Evolutionary conservation across 345 rosid genomes (phyloP).

Genomic region (Gossypium ekmanianum): DNA sequence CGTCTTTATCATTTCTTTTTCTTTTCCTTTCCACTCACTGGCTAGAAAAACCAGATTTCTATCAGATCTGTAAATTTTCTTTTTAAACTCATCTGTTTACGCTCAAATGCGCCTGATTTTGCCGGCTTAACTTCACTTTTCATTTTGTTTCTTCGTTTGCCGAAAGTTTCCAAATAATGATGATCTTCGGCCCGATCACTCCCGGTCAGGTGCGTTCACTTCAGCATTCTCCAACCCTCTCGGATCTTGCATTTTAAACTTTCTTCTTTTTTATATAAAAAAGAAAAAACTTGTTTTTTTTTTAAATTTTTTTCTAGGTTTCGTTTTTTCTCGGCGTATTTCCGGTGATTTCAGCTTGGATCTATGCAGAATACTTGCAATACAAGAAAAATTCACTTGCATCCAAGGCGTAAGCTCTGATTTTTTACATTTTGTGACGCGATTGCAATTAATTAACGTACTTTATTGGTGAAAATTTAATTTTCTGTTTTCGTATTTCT

Average conservation of each 20-base stretch:
- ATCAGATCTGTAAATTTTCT: background rate
- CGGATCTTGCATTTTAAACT: constrained; percentile 18
- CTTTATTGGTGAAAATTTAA: background rate
- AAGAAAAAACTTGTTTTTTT: constrained; percentile 13
- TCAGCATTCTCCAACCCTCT: background rate
- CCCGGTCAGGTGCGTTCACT: constrained; percentile 66
- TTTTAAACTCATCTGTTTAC: background rate
- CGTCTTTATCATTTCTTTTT: background rate
- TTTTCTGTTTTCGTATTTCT: background rate
- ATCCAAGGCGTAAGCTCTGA: constrained; percentile 61
- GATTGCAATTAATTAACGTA: background rate
- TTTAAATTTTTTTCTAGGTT: constrained; percentile 38
- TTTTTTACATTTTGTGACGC: constrained; percentile 3
- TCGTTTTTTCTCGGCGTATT: constrained; percentile 71
- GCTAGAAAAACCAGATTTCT: background rate
- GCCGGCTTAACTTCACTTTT: background rate
- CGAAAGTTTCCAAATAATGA: constrained; percentile 31
- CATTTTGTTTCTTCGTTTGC: background rate
- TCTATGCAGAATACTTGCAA: constrained; percentile 78
- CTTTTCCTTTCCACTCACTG: background rate
- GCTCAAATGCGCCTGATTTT: constrained; percentile 14
- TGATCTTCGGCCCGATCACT: constrained; percentile 48
- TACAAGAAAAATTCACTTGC: constrained; percentile 41
- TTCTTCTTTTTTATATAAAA: background rate
- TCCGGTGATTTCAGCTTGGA: constrained; percentile 66